These are phyloP conservation scores for Pontederia crassipes DNA, from an alignment of 176 grass and related monocot species.

Conservation along the genomic window DNA sequence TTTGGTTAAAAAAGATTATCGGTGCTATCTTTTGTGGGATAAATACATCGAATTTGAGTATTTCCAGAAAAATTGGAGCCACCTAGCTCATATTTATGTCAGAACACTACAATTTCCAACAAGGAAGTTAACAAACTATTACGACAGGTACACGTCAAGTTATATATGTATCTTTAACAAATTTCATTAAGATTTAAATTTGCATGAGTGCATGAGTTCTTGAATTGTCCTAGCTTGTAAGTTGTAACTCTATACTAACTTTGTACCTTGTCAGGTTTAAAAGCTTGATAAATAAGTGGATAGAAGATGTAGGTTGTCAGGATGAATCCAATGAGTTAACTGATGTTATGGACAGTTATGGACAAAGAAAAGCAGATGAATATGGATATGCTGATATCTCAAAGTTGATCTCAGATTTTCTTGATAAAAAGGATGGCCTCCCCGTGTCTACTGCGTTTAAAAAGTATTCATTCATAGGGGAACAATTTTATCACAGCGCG, in stretches of 20 bases:
- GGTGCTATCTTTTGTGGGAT: slow-evolving; percentile 74
- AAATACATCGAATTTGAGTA: slow-evolving; percentile 84
- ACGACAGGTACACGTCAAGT: slow-evolving; percentile 55
- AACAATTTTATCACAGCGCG: slow-evolving; percentile 55
- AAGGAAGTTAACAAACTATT: slow-evolving; percentile 70
- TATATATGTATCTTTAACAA: background rate
- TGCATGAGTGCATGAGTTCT: background rate
- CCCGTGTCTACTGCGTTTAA: background rate
- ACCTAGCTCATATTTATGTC: slow-evolving; percentile 68
- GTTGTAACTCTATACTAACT: background rate
- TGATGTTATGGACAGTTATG: slow-evolving; percentile 25
- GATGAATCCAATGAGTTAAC: slow-evolving; percentile 25
- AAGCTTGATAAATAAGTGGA: slow-evolving; percentile 55
- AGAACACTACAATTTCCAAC: slow-evolving; percentile 67
- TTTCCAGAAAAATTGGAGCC: slow-evolving; percentile 56
- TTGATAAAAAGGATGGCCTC: slow-evolving; percentile 26
- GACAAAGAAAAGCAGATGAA: slow-evolving; percentile 30
- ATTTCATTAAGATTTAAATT: background rate
- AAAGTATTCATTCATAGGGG: slow-evolving; percentile 44
- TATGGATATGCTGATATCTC: slow-evolving; percentile 40
- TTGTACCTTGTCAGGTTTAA: slow-evolving; percentile 59
- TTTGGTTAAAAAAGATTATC: slow-evolving; percentile 79
- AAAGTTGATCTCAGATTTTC: slow-evolving; percentile 33
- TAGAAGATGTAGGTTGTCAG: slow-evolving; percentile 39
- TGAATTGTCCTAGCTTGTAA: background rate